Evolutionary conservation across 208 protist genomes (phyloP), one percentile per base, ranked within the genome.

Genomic region (Herpetomonas muscarum): DNA sequence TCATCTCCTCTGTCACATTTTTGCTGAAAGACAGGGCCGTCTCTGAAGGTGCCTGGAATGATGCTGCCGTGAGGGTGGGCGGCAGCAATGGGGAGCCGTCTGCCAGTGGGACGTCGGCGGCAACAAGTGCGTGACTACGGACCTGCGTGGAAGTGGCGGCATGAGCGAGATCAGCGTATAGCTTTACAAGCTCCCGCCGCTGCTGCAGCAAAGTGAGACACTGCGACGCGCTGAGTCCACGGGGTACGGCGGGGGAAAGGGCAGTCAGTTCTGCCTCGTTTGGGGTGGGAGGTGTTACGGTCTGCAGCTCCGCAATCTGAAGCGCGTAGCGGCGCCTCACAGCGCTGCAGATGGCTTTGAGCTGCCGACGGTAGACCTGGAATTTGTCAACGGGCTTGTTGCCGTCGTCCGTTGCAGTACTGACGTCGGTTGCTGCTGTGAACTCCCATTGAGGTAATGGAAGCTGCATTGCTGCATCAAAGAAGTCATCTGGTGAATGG

Each of bases 191-290:
- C 6, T 25, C 50, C 2, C 39, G 45, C 13, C 64, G 67, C 13
- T 76, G 46, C 45, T 81, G 70, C 13, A 86, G 28, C 53, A 76
- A 92, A 68, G 83, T 75, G 2, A 92, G 73, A 44, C 77, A 88
- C 57, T 88, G 80, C 1, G 79, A 74, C 0, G 83, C 79, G 1
- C 70, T 82, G 6, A 76, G 44, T 1, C 46, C 58, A 44, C 42
- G 28, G 52, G 19, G 76, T 66, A 21, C 71, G 46, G 49, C 55
- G 46, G 17, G 60, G 49, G 49, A 45, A 50, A 37, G 25, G 45
- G 42, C 13, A 61, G 48, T 32, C 48, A 1, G n/a, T 44, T 45
- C 1, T 32, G 37, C 15, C 34, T 15, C 34, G 10, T 39, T 39
- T 39, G 34, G 34, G 15, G 15, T 17, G n/a, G n/a, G n/a, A n/a